Percentiles rank a stretch among this genome's conserved stretches.
Evolutionary conservation across 257 asterid genomes (phyloP).

Genomic region (Solanum bukasovii): DNA sequence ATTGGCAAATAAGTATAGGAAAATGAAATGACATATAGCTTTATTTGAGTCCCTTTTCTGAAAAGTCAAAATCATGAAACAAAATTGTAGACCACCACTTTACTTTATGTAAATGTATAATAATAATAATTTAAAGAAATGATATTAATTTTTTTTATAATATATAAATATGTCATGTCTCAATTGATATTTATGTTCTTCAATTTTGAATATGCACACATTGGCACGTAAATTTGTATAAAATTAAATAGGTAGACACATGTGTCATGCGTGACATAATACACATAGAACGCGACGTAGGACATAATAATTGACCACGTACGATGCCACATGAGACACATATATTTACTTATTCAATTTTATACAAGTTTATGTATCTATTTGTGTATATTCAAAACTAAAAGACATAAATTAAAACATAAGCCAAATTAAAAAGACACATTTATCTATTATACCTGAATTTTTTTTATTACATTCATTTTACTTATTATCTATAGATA

Average conservation of each 20-base stretch:
- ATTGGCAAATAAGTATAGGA: neutral
- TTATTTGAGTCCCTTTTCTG: neutral
- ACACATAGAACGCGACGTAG: neutral
- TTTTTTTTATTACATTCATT: neutral
- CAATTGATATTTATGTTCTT: too few relatives aligned
- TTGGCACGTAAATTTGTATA: too few relatives aligned
- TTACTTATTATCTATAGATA: neutral
- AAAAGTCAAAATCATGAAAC: neutral
- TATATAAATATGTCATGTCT: too few relatives aligned
- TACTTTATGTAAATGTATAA: neutral
- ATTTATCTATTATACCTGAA: too few relatives aligned
- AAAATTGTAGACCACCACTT: neutral
- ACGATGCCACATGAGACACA: neutral
- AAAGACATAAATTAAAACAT: rapidly evolving
- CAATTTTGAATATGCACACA: too few relatives aligned
- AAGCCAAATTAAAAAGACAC: too few relatives aligned
- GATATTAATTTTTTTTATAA: neutral
- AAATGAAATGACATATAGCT: neutral
- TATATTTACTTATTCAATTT: too few relatives aligned
- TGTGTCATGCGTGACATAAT: neutral
- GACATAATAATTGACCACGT: neutral
- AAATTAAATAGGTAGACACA: neutral
- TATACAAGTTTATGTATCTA: too few relatives aligned
- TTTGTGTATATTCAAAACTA: neutral
- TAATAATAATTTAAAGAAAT: neutral